These are phyloP conservation scores for Lupinus albus DNA, from an alignment of 306 rosid species.

Conservation along the genomic window DNA sequence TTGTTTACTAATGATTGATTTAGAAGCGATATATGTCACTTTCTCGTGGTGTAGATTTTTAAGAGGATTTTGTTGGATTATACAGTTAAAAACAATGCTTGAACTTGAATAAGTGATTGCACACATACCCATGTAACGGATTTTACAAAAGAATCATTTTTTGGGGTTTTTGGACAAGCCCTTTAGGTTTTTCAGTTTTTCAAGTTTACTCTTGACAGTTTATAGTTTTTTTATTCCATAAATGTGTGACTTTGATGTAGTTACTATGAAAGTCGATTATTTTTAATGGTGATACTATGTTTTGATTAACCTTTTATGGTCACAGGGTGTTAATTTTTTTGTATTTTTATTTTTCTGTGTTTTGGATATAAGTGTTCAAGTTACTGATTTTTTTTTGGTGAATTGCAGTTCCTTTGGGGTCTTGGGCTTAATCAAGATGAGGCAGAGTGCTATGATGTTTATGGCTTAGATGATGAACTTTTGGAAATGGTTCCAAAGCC, in stretches of 20 bases:
- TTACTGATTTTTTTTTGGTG: conserved; percentile 25
- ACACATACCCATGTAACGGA: not conserved
- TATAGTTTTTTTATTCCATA: too few relatives aligned
- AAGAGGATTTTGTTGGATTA: too few relatives aligned
- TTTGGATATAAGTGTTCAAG: not conserved
- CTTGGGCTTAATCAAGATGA: conserved; percentile 72
- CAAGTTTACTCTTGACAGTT: too few relatives aligned
- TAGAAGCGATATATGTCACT: too few relatives aligned
- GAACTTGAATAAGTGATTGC: not conserved
- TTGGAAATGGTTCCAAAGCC: conserved; percentile 95
- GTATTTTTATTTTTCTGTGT: not conserved
- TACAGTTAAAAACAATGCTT: not conserved
- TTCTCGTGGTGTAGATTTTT: too few relatives aligned
- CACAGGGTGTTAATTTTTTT: not conserved
- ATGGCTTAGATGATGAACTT: conserved; percentile 84
- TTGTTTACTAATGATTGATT: too few relatives aligned
- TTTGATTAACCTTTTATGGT: too few relatives aligned
- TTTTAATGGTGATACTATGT: too few relatives aligned
- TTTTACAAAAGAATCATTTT: not conserved
- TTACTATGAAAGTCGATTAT: too few relatives aligned
- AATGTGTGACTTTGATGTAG: too few relatives aligned
- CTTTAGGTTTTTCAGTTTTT: not conserved
- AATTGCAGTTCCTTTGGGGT: conserved; percentile 81
- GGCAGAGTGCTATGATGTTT: conserved; percentile 88
- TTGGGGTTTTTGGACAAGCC: not conserved